These are phyloP conservation scores for Saccharomyces hybrid DNA, from an alignment of 1,139 yeast species.

Conservation along the genomic window DNA sequence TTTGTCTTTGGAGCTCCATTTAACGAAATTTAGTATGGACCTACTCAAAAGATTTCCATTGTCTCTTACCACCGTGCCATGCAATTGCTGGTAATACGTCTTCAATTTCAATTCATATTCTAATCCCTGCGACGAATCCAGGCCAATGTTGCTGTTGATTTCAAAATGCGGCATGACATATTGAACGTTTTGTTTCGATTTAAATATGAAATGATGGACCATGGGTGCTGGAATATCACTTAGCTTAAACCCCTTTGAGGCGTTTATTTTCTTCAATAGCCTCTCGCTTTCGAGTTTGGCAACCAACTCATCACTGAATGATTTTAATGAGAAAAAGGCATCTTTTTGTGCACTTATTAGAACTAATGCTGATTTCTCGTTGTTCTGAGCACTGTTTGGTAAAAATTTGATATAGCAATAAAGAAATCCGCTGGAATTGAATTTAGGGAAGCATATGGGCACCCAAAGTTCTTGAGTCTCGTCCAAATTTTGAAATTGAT, in stretches of 20 bases:
- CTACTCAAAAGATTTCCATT: slow-evolving; percentile 22
- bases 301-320: slow-evolving; percentile 48
- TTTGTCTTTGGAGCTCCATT: slow-evolving; percentile 28
- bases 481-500: slow-evolving; percentile 32
- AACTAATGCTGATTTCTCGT: slow-evolving; percentile 49
- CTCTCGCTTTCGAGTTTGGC: slow-evolving; percentile 10
- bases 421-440: slow-evolving; percentile 79
- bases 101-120: slow-evolving; percentile 20
- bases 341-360: slow-evolving; percentile 78
- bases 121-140: slow-evolving; percentile 1
- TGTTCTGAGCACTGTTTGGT: slow-evolving; percentile 7
- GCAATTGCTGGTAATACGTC: slow-evolving; percentile 24
- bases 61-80: slow-evolving; percentile 21
- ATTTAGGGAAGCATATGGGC: slow-evolving; percentile 86
- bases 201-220: slow-evolving; percentile 74
- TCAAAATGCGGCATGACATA: slow-evolving; percentile 37
- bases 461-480: slow-evolving; percentile 76
- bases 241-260: slow-evolving; percentile 36
- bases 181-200: slow-evolving; percentile 56
- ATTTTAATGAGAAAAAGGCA: slow-evolving; percentile 67
- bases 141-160: slow-evolving; percentile 1
- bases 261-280: slow-evolving; percentile 34
- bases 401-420: slow-evolving; percentile 70
- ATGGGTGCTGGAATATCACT: slow-evolving; percentile 53
- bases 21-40: slow-evolving; percentile 27